These are phyloP conservation scores for Diddensiella santjacobensis DNA, from an alignment of 805 yeast species.

Conservation along the genomic window DNA sequence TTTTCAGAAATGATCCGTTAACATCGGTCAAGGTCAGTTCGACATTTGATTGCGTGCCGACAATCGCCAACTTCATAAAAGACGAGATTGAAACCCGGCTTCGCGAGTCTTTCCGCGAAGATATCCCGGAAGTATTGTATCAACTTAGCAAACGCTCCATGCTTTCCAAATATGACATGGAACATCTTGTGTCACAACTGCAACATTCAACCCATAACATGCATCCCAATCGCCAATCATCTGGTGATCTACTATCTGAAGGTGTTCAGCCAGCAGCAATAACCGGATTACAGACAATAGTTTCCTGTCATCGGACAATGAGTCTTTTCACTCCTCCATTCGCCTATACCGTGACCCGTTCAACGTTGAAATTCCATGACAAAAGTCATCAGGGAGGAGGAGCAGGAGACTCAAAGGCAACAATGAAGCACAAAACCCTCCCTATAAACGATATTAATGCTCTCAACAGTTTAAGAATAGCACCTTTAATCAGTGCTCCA, in stretches of 20 bases:
- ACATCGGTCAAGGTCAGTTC: conserved; percentile 28
- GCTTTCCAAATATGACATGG: background rate
- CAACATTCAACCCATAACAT: conserved; percentile 5
- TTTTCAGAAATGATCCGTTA: conserved; percentile 31
- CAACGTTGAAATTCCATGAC: background rate
- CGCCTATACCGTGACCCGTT: background rate
- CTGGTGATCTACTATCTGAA: background rate
- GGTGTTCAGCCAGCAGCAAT: conserved; percentile 1
- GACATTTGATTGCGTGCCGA: conserved; percentile 32
- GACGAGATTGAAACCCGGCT: conserved; percentile 24
- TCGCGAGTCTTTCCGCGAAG: conserved; percentile 31
- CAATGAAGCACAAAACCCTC: background rate
- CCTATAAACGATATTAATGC: background rate
- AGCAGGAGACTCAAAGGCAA: background rate
- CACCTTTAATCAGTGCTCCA: background rate
- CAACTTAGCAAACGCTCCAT: conserved; percentile 24
- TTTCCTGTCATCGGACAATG: background rate
- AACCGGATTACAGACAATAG: background rate
- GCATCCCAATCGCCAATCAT: background rate
- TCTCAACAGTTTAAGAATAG: background rate
- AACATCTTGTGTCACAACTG: conserved; percentile 5
- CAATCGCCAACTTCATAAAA: conserved; percentile 26
- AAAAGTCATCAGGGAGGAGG: background rate
- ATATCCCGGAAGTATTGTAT: conserved; percentile 34
- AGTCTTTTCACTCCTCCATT: conserved; percentile 3